phyloP scores from a whole-genome alignment of 257 asterid species.

The Coffea canephora region DNA sequence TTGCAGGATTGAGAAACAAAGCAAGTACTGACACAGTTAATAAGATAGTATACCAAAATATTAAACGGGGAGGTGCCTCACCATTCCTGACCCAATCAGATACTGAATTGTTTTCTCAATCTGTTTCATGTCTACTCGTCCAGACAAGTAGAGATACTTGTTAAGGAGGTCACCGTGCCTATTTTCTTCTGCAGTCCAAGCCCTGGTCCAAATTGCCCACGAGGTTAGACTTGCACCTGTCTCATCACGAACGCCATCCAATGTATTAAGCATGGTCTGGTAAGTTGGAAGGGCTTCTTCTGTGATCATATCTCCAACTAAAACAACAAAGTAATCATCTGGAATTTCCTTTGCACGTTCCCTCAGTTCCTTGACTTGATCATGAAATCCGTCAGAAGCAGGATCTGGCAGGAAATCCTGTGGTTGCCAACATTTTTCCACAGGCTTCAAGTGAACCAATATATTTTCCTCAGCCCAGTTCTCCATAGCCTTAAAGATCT shows the following conservation, averaged over 20 bases:
- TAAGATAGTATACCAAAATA: background rate
- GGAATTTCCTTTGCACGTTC: slow-evolving; percentile 74
- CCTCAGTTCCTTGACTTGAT: slow-evolving; percentile 63
- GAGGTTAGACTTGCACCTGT: slow-evolving; percentile 83
- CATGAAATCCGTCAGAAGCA: slow-evolving; percentile 68
- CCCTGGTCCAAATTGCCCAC: slow-evolving; percentile 88
- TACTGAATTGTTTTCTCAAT: slow-evolving; percentile 85
- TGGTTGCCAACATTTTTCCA: slow-evolving; percentile 87
- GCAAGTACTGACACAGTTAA: background rate
- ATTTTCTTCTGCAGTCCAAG: slow-evolving; percentile 90
- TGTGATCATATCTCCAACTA: slow-evolving; percentile 85
- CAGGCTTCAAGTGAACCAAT: slow-evolving; percentile 68
- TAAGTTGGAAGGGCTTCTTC: slow-evolving; percentile 92
- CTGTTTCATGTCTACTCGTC: slow-evolving; percentile 77
- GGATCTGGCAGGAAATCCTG: slow-evolving; percentile 90
- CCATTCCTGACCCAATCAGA: slow-evolving; percentile 89
- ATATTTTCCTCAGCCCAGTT: slow-evolving; percentile 67
- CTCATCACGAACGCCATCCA: slow-evolving; percentile 84
- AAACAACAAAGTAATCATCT: slow-evolving; percentile 71
- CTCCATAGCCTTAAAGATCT: slow-evolving; percentile 65
- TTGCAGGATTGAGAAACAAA: background rate
- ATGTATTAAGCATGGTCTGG: slow-evolving; percentile 79
- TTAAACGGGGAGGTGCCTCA: slow-evolving; percentile 25
- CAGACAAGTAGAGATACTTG: slow-evolving; percentile 71
- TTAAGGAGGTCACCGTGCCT: slow-evolving; percentile 86